A percentile compares a stretch with the other conserved stretches of the same genome.
These are phyloP conservation scores for Tremella yokohamensis DNA, from an alignment of 768 basidiomycete genomes.

Conservation along the genomic window DNA sequence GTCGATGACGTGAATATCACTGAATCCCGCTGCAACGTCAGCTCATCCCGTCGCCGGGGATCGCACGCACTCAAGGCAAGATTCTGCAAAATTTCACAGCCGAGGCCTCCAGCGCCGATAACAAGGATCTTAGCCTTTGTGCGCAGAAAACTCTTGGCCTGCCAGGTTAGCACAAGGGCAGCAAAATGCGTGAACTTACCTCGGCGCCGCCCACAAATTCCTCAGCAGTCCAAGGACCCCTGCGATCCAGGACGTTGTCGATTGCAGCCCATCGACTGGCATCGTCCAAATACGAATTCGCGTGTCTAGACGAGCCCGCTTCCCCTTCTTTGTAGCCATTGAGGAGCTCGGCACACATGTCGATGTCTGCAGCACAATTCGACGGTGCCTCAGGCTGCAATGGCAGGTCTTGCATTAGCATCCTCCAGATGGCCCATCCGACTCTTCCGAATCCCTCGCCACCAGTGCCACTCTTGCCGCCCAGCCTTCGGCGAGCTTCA, in stretches of 20 bases:
- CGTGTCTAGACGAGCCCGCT: neutral
- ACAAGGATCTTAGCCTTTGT: constrained; percentile 86
- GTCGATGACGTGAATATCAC: constrained; percentile 98
- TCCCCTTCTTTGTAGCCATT: constrained; percentile 3
- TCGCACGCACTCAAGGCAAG: constrained; percentile 66
- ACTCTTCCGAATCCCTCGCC: constrained; percentile 43
- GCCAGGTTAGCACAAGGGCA: constrained; percentile 56
- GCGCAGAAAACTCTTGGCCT: constrained; percentile 86
- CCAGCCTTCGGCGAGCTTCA: constrained; percentile 40
- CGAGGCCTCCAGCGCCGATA: constrained; percentile 95
- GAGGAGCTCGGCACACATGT: neutral
- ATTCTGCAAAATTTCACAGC: constrained; percentile 94
- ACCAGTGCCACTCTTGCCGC: constrained; percentile 36
- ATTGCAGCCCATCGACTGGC: constrained; percentile 69
- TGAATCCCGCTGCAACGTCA: constrained; percentile 68
- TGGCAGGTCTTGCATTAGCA: constrained; percentile 36
- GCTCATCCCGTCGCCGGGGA: neutral
- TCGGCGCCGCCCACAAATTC: constrained; percentile 72
- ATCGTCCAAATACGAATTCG: constrained; percentile 19
- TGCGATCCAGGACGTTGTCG: constrained; percentile 76
- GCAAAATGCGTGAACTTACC: constrained; percentile 54
- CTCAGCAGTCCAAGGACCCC: constrained; percentile 85
- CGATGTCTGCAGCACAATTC: neutral
- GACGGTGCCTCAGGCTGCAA: neutral
- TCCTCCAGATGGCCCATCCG: constrained; percentile 47